Conservation (phyloP, 2,329 filamentous ascomycete genomes). For the Zymoseptoria pseudotritici region DNA sequence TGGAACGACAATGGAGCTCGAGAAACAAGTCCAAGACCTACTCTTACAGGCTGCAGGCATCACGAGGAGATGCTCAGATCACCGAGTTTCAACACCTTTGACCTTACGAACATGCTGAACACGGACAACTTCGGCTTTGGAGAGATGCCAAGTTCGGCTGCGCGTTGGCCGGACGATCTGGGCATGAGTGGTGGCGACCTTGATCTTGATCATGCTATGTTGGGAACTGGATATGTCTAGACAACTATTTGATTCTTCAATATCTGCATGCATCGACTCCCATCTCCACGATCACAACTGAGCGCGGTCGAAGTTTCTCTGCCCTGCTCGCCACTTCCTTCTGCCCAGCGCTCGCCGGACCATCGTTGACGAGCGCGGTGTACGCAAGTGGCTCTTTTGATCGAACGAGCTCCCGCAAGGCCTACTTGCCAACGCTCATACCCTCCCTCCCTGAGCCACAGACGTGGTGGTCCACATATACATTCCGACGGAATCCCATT, state of each 20-base stretch:
- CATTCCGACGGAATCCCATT: conserved; percentile 9
- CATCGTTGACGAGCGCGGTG: conserved; percentile 8
- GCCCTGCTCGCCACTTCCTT: not conserved
- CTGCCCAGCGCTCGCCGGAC: not conserved
- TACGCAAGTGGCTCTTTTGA: conserved; percentile 13
- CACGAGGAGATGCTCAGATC: not conserved
- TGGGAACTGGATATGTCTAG: not conserved
- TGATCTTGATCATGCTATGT: not conserved
- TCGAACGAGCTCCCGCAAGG: conserved; percentile 10
- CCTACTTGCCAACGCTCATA: conserved; percentile 17
- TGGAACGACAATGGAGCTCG: too few species aligned
- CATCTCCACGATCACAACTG: not conserved
- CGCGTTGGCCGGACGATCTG: not conserved
- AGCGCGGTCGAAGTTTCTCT: not conserved
- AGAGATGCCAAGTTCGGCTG: not conserved
- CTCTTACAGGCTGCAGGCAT: not conserved
- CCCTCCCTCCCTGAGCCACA: conserved; percentile 10
- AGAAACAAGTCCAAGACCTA: too few species aligned
- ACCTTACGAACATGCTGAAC: not conserved
- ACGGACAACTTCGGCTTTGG: not conserved
- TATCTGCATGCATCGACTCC: too few species aligned
- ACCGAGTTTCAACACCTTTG: not conserved
- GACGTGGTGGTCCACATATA: conserved; percentile 10
- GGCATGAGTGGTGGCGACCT: not conserved
- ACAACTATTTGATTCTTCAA: too few species aligned